A percentile compares a stretch with the other conserved stretches of the same genome.
Evolutionary conservation across 768 basidiomycete genomes (phyloP).

Genomic region (Suillus subluteus): DNA sequence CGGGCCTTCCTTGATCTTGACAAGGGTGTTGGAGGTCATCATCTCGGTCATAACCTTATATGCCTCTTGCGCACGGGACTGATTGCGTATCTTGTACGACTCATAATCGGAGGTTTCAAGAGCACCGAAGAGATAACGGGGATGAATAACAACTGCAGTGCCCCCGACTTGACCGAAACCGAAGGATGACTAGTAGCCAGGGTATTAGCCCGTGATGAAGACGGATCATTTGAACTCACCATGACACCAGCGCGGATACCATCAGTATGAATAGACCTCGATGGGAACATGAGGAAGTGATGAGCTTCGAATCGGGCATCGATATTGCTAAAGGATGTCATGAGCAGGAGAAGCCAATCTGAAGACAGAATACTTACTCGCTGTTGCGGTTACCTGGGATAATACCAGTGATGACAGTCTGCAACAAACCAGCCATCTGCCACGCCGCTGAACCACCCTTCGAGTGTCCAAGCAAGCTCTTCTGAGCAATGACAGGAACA

Average conservation of each 20-base stretch:
- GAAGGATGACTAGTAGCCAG: slow-evolving; percentile 75
- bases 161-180: slow-evolving; percentile 99
- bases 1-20: slow-evolving; percentile 92
- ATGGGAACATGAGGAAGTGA: slow-evolving; percentile 94
- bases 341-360: neutral
- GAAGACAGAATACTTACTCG: slow-evolving; percentile 64
- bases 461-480: slow-evolving; percentile 94
- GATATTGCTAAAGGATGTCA: slow-evolving; percentile 66
- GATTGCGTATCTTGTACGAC: slow-evolving; percentile 73
- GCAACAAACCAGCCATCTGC: slow-evolving; percentile 92
- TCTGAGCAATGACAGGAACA: slow-evolving; percentile 97
- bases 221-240: slow-evolving; percentile 47
- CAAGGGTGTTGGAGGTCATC: slow-evolving; percentile 92
- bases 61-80: slow-evolving; percentile 63
- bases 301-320: slow-evolving; percentile 91
- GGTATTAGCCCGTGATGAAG: neutral
- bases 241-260: slow-evolving; percentile 87
- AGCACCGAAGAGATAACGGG: slow-evolving; percentile 86
- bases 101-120: slow-evolving; percentile 79
- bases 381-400: slow-evolving; percentile 96
- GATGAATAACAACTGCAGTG: slow-evolving; percentile 84
- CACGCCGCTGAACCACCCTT: slow-evolving; percentile 99
- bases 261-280: slow-evolving; percentile 93
- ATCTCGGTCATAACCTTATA: slow-evolving; percentile 95
- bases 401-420: slow-evolving; percentile 82